Conservation (phyloP, 495 filamentous ascomycete genomes). For the Pseudevernia furfuracea region DNA sequence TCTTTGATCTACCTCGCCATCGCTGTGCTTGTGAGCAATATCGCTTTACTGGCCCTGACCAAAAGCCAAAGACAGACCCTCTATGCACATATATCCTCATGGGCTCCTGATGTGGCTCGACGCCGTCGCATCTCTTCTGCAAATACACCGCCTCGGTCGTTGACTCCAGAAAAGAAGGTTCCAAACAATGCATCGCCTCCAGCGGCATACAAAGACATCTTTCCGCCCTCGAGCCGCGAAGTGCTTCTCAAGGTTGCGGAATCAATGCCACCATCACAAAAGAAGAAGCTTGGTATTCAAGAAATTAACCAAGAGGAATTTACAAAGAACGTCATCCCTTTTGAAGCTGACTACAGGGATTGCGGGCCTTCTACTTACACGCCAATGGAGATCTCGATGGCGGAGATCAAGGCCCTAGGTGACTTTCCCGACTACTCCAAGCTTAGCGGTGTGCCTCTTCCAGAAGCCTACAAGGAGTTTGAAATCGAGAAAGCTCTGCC, state of each 20-base stretch:
- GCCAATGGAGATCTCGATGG: conserved; percentile 53
- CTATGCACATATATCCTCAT: conserved; percentile 20
- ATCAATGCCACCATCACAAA: conserved; percentile 20
- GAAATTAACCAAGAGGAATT: conserved; percentile 31
- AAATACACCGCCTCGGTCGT: conserved; percentile 49
- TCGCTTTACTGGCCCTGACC: conserved; percentile 28
- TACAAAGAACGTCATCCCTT: conserved; percentile 35
- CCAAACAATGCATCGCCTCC: conserved; percentile 27
- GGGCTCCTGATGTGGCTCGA: conserved; percentile 26
- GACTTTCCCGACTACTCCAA: conserved; percentile 78
- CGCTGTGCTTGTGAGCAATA: conserved; percentile 15
- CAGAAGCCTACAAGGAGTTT: conserved; percentile 56
- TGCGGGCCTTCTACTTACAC: conserved; percentile 42
- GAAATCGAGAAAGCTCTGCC: conserved; percentile 56
- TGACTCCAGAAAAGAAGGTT: conserved; percentile 45
- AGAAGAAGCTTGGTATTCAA: conserved; percentile 21
- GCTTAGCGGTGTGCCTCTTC: conserved; percentile 72
- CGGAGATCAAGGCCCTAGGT: conserved; percentile 66
- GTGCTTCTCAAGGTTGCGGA: conserved; percentile 35
- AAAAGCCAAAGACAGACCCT: conserved; percentile 27
- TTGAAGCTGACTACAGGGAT: conserved; percentile 37
- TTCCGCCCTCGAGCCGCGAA: conserved; percentile 51
- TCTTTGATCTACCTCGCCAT: conserved; percentile 12
- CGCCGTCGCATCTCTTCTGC: conserved; percentile 36
- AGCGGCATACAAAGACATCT: conserved; percentile 39